A percentile compares a stretch with the other conserved stretches of the same genome.
Conservation (phyloP, 2,329 filamentous ascomycete species). For the Graphiopsis chlorocephala region DNA sequence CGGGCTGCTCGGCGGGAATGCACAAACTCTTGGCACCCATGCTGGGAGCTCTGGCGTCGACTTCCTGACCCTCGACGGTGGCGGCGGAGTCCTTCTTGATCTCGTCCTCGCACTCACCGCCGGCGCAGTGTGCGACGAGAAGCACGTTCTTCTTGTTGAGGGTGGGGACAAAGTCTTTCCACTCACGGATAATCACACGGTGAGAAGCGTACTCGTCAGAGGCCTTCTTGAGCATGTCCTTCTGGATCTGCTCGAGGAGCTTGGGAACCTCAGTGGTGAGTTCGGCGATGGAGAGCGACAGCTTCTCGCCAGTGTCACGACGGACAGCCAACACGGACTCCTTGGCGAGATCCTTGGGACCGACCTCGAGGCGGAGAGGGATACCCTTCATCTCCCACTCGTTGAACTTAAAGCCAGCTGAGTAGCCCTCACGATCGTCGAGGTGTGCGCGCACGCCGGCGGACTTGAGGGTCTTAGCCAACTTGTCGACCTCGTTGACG, state of each 20-base stretch:
- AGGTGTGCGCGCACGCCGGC: slow-evolving; percentile 74
- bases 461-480: slow-evolving; percentile 67
- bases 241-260: slow-evolving; percentile 86
- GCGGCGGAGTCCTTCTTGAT: slow-evolving; percentile 90
- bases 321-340: slow-evolving; percentile 80
- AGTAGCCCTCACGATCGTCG: slow-evolving; percentile 85
- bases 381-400: slow-evolving; percentile 98
- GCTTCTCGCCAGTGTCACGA: slow-evolving; percentile 81
- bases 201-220: slow-evolving; percentile 76
- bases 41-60: slow-evolving; percentile 66
- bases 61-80: slow-evolving; percentile 64
- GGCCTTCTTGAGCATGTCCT: slow-evolving; percentile 74
- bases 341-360: slow-evolving; percentile 87
- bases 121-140: slow-evolving; percentile 85
- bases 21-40: slow-evolving; percentile 77
- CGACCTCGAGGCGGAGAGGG: slow-evolving; percentile 90
- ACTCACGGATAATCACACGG: slow-evolving; percentile 74
- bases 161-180: slow-evolving; percentile 86
- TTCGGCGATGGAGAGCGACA: slow-evolving; percentile 71
- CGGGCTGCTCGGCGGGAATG: slow-evolving; percentile 83
- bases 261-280: slow-evolving; percentile 71
- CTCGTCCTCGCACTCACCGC: slow-evolving; percentile 81
- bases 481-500: slow-evolving; percentile 69
- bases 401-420: slow-evolving; percentile 97
- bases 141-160: slow-evolving; percentile 91